Base-by-base conservation (phyloP, 2,329 filamentous ascomycete genomes). In the Penicillium sp. region DNA sequence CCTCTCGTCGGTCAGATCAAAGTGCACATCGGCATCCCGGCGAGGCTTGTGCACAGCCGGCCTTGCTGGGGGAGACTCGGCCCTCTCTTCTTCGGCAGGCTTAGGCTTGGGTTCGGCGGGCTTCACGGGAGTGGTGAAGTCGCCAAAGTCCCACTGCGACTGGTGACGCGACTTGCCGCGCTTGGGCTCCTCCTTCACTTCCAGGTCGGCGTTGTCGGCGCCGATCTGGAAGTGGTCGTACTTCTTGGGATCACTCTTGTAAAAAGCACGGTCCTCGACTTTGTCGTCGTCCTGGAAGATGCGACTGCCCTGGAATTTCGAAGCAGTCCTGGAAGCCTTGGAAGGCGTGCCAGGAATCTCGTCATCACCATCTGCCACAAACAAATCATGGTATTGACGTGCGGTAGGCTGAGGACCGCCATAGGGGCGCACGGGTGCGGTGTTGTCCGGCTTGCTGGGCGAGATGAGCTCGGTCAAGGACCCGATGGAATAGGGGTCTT, bases 51-150 rank as follows among this genome's bases (percentile, higher is more conserved):
- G 74, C 32, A 81, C 77, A 29, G 80, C 76, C 12, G 81, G 78
- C 6, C 53, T 83, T 74, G 66, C 82, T 9, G 66, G 65, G 0
- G 72, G 71, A 5, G 69, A 65, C 23, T 66, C 59, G 7, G 53
- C 42, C 15, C 9, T 29, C 28, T 86, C 81, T 52, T 93, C 84
- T 64, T 89, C 82, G 33, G 79, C 75, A 52, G 84, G 80, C 46
- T 80, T 68, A 68, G 86, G 87, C 40, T 78, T 73, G 4, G 80
- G 77, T 23, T 23, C 20, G 3, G 20, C 20, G 42, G 81, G 76
- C 77, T 95, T 95, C 57, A 86, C 80, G 0, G 92, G 92, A 0
- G 91, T 95, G 13, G 76, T 75, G 62, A 95, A 95, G 71, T 95
- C 90, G 53, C 89, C 82, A 69, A 97, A 97, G 42, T 83, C 83